Conservation (phyloP, 2,329 filamentous ascomycete species). For the Aspergillus intermedius region DNA sequence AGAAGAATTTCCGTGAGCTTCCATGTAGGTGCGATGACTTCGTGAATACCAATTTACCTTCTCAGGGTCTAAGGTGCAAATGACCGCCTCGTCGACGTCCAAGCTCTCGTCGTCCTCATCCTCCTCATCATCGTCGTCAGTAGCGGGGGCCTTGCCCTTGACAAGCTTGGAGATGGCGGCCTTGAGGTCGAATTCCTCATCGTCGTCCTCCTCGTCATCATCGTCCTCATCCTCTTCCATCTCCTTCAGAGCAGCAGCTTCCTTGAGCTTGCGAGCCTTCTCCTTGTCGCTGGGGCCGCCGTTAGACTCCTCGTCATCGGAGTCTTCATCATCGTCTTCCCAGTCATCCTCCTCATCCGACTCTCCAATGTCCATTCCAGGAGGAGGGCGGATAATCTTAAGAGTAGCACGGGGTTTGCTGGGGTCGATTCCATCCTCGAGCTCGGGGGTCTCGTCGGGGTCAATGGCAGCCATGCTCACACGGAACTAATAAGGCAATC, state of each 20-base stretch:
- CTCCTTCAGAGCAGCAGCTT: conserved; percentile 69
- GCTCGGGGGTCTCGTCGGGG: conserved; percentile 68
- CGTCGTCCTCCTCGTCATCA: conserved; percentile 65
- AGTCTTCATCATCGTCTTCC: conserved; percentile 42
- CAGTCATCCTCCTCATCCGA: conserved; percentile 62
- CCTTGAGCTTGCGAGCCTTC: conserved; percentile 81
- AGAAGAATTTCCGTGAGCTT: not conserved
- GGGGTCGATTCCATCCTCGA: conserved; percentile 56
- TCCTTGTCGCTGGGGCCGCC: conserved; percentile 85
- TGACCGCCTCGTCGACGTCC: conserved; percentile 79
- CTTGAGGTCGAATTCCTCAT: conserved; percentile 52
- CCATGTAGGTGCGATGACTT: not conserved
- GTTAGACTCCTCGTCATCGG: conserved; percentile 74
- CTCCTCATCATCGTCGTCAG: conserved; percentile 55
- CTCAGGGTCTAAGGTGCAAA: conserved; percentile 92
- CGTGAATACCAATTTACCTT: conserved; percentile 53
- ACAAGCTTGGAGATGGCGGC: conserved; percentile 51
- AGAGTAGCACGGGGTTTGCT: conserved; percentile 72
- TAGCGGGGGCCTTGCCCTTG: conserved; percentile 64
- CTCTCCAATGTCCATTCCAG: conserved; percentile 50
- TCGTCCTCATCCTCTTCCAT: conserved; percentile 58
- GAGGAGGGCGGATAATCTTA: conserved; percentile 74
- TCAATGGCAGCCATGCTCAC: conserved; percentile 99
- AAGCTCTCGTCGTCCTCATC: conserved; percentile 53
- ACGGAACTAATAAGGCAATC: conserved; percentile 60